phyloP scores from a whole-genome alignment of 23 red algal genomes.

The Gracilaria domingensis region DNA sequence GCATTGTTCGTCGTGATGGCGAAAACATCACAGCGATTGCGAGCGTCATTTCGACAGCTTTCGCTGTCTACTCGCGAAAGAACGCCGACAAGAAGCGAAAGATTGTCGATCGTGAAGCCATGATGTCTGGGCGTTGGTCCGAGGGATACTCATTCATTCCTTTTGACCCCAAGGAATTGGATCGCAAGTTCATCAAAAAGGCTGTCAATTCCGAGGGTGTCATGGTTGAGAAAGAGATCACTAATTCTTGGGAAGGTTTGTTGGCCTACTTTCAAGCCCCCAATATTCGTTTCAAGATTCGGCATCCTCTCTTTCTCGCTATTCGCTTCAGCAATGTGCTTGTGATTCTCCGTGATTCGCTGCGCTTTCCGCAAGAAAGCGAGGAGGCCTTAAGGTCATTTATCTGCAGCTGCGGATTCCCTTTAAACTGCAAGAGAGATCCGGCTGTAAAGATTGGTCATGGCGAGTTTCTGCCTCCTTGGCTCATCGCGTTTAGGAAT shows the following conservation, averaged over 20 bases:
- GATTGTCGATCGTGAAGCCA: constrained; percentile 68
- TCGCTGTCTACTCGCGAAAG: constrained; percentile 91
- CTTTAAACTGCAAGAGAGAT: constrained; percentile 51
- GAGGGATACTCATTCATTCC: constrained; percentile 74
- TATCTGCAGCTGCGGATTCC: constrained; percentile 75
- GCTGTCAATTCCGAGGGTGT: constrained; percentile 73
- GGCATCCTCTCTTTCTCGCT: constrained; percentile 89
- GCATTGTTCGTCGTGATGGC: constrained; percentile 67
- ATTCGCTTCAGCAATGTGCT: constrained; percentile 89
- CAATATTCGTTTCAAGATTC: constrained; percentile 91
- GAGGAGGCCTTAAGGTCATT: constrained; percentile 66
- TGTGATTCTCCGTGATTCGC: constrained; percentile 61
- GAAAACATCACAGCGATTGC: constrained; percentile 58
- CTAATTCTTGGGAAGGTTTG: constrained; percentile 85
- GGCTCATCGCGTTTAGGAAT: constrained; percentile 76
- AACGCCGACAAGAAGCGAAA: constrained; percentile 93
- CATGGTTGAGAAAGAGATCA: constrained; percentile 81
- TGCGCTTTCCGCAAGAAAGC: constrained; percentile 76
- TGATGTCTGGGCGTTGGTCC: constrained; percentile 71
- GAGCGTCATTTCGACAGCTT: constrained; percentile 82
- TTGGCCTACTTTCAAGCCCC: constrained; percentile 94
- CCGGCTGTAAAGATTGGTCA: constrained; percentile 59
- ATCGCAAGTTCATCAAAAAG: constrained; percentile 85
- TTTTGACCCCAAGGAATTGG: constrained; percentile 84
- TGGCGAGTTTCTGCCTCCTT: constrained; percentile 72